Conservation (phyloP, 345 rosid species). For the Mangifera indica region DNA sequence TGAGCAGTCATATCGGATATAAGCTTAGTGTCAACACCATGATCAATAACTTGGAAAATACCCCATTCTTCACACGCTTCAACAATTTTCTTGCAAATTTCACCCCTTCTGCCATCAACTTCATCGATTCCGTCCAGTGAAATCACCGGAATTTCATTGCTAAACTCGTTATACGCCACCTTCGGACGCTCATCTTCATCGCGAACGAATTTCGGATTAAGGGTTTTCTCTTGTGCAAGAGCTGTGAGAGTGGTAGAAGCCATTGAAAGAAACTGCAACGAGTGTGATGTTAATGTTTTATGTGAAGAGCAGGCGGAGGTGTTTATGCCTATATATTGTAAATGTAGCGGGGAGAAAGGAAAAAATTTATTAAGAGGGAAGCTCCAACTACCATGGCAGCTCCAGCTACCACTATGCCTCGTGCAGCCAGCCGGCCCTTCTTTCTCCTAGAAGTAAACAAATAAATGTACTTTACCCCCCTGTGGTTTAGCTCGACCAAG, state of each 20-base stretch:
- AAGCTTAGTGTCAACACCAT: constrained; percentile 64
- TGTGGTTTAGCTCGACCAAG: too few species aligned
- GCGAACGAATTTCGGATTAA: constrained; percentile 62
- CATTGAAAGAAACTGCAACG: constrained; percentile 30
- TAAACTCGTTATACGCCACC: constrained; percentile 76
- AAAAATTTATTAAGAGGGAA: too few species aligned
- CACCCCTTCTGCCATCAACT: constrained; percentile 46
- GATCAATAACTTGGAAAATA: constrained; percentile 80
- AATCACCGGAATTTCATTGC: constrained; percentile 77
- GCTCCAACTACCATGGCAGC: too few species aligned
- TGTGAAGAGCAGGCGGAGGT: too few species aligned
- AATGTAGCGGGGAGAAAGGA: too few species aligned
- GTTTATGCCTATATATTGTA: too few species aligned
- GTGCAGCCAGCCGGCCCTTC: too few species aligned
- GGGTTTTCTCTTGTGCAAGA: constrained; percentile 58
- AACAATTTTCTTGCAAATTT: constrained; percentile 72
- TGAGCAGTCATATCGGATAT: constrained; percentile 65
- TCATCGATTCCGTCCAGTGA: constrained; percentile 73
- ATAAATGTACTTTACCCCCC: too few species aligned
- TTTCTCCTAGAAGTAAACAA: too few species aligned
- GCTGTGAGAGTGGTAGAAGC: constrained; percentile 69
- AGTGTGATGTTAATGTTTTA: too few species aligned
- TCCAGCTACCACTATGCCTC: too few species aligned
- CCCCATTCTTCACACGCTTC: constrained; percentile 98
- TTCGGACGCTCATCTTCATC: constrained; percentile 94